phyloP scores from a whole-genome alignment of 495 filamentous ascomycete species.

The Darksidea phi region DNA sequence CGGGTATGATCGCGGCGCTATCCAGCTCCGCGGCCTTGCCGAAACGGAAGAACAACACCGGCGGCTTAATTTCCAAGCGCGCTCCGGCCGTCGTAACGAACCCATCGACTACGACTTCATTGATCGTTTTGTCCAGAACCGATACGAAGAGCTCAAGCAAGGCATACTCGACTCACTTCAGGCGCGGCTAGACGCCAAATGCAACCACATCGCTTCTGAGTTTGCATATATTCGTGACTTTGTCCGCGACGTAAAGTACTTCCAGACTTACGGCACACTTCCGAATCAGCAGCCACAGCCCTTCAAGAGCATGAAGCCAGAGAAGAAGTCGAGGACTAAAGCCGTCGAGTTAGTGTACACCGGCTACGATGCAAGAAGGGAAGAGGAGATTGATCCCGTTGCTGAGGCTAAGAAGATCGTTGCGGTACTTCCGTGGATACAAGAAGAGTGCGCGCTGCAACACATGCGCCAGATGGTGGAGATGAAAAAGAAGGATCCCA shows the following conservation, averaged over 20 bases:
- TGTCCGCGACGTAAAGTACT: neutral
- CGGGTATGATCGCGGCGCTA: neutral
- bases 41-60: neutral
- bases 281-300: neutral
- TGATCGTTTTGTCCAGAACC: no score
- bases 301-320: neutral
- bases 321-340: neutral
- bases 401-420: neutral
- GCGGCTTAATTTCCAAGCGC: no score
- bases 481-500: neutral
- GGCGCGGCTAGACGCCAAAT: no score
- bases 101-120: no score
- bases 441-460: neutral
- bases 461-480: neutral
- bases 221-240: neutral
- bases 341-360: no score
- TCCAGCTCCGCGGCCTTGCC: neutral
- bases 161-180: no score
- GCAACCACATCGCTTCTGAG: neutral
- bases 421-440: neutral
- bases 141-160: no score
- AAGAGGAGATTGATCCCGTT: neutral
- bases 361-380: no score
- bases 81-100: no score
- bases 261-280: neutral